phyloP scores from a whole-genome alignment of 2,329 filamentous ascomycete genomes.

The Cytospora piceae region DNA sequence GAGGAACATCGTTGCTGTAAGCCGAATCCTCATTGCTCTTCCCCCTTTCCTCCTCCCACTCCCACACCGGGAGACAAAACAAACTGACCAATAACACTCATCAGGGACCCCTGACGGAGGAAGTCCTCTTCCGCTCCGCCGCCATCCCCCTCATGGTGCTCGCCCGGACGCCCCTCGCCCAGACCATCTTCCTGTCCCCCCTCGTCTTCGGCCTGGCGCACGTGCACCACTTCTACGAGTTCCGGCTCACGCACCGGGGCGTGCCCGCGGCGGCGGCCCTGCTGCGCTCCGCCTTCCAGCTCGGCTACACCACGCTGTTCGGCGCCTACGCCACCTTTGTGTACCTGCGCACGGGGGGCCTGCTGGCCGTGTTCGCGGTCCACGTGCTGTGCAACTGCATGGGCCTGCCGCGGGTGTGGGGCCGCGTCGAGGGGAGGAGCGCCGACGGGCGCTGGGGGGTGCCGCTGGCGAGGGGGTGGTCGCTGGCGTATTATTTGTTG shows the following conservation, averaged over 20 bases:
- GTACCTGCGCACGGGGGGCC: constrained; percentile 81
- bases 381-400: constrained; percentile 93
- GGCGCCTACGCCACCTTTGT: constrained; percentile 90
- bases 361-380: constrained; percentile 73
- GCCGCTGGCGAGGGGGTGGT: constrained; percentile 56
- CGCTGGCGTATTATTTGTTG: constrained; percentile 76
- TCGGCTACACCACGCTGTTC: constrained; percentile 89
- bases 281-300: constrained; percentile 77
- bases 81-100: not conserved
- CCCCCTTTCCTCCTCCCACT: not conserved
- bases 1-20: constrained; percentile 84
- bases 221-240: constrained; percentile 95
- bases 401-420: constrained; percentile 86
- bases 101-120: constrained; percentile 86
- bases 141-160: constrained; percentile 82
- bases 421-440: constrained; percentile 62
- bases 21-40: constrained; percentile 37
- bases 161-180: constrained; percentile 58
- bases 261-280: constrained; percentile 66
- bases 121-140: constrained; percentile 88
- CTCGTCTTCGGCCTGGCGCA: constrained; percentile 93
- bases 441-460: constrained; percentile 33
- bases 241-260: constrained; percentile 76
- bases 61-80: constrained; percentile 13
- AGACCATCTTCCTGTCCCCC: constrained; percentile 80